phyloP scores from a whole-genome alignment of 2,329 filamentous ascomycete genomes.

The Neonectria magnoliae region DNA sequence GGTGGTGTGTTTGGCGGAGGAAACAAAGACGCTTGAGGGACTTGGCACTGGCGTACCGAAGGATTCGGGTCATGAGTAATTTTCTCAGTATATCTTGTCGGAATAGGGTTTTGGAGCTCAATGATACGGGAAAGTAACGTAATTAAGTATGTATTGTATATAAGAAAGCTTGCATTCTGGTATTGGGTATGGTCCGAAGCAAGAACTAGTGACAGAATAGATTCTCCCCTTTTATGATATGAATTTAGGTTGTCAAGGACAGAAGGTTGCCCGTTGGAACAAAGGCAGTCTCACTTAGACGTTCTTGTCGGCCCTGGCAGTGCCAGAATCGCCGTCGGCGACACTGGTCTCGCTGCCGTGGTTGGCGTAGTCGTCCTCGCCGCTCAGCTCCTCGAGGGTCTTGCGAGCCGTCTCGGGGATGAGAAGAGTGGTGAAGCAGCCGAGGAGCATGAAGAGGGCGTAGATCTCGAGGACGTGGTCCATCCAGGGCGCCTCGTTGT shows the following conservation, averaged over 20 bases:
- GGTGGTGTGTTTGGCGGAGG: slow-evolving; percentile 49
- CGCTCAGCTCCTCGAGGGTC: slow-evolving; percentile 72
- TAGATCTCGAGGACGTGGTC: slow-evolving; percentile 81
- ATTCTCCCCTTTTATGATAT: slow-evolving; percentile 17
- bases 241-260: slow-evolving; percentile 9
- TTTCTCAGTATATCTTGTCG: not conserved
- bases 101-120: not conserved
- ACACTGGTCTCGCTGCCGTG: slow-evolving; percentile 2
- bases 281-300: slow-evolving; percentile 14
- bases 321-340: slow-evolving; percentile 26
- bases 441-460: slow-evolving; percentile 80
- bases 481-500: slow-evolving; percentile 69
- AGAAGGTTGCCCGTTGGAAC: not conserved
- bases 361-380: slow-evolving; percentile 48
- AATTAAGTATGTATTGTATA: slow-evolving; percentile 21
- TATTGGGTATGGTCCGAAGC: slow-evolving; percentile 21
- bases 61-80: not conserved
- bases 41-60: not conserved
- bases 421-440: slow-evolving; percentile 73
- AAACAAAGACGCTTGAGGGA: slow-evolving; percentile 30
- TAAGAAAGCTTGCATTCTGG: slow-evolving; percentile 18
- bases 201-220: slow-evolving; percentile 17
- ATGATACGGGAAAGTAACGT: not conserved
- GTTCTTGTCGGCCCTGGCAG: slow-evolving; percentile 28
- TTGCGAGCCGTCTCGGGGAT: slow-evolving; percentile 80